Base-by-base conservation (phyloP, 2,329 filamentous ascomycete species). In the Penicillium sp. region DNA sequence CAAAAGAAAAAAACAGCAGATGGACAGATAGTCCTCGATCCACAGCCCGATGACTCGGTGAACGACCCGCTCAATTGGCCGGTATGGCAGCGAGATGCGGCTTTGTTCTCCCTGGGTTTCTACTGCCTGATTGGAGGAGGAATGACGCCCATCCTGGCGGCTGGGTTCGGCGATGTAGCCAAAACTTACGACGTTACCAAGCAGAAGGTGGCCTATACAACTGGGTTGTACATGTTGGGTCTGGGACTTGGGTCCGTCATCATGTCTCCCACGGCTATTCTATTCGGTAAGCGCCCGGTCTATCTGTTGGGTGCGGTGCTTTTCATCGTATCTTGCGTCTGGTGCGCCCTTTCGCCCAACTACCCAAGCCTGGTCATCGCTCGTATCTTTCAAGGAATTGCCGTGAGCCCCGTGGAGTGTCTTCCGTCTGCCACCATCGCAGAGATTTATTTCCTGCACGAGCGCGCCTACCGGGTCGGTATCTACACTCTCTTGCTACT, bases 41-140 rank as follows among this genome's bases (percentile, higher is more conserved):
- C 94, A 0, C 94, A 98, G 72, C 94, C 94, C 0, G 92, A 97
- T 60, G 92, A 97, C 53, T 92, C 91, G 0, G 81, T 83, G 53
- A 97, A 98, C 65, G 94, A 98, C 69, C 94, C 94, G 1, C 79
- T 98, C 57, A 98, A 98, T 73, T 98, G 94, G 94, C 87, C 90
- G 0, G 79, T 83, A 6, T 91, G 91, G 87, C 85, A 91, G 41
- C 83, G 94, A 74, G 92, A 98, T 74, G 75, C 83, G 24, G 91
- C 94, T 0, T 77, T 98, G 61, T 68, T 96, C 0, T 94, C 89
- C 0, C 81, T 98, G 4, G 94, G 94, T 1, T 89, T 96, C 69
- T 96, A 96, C 76, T 96, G 92, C 75, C 90, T 97, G 87, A 77
- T 97, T 18, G 94, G 94, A 56, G 94, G 94, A 41, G 94, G 94